Base-by-base conservation (phyloP, 1,139 yeast species). In the Zygosaccharomyces sapae region DNA sequence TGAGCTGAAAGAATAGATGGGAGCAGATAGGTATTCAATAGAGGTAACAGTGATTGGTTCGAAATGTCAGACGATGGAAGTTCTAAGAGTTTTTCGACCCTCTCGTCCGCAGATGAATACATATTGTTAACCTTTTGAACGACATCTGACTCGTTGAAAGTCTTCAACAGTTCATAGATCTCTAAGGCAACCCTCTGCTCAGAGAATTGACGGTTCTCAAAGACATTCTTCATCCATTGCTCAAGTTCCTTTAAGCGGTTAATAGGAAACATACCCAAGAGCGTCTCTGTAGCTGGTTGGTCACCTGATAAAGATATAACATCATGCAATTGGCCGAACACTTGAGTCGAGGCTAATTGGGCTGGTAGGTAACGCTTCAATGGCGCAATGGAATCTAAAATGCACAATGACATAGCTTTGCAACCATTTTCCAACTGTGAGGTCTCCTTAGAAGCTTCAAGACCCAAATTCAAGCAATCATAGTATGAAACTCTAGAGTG, bases 401-500 rank as follows among this genome's bases (percentile, higher is more conserved):
- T 49, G 7, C 10, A 30, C 22, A 30, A 30, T 19, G 44, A 39
- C 4, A 44, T 31, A 10, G 29, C 41, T 10, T 38, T 35, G 22
- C 42, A n/a, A 19, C 25, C 30, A n/a, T 48, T 25, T n/a, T 47
- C 50, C 12, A 49, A 12, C 8, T 35, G 43, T 2, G 22, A 5
- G 8, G 18, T 29, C 5, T 38, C 38, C 16, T 31, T 3, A 6
- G 24, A 10, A 6, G 33, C 2, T n/a, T 48, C 43, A 38, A 30
- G 33, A 2, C 59, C 62, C 19, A 63, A 27, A n/a, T 57, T 37
- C 8, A 65, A 46, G 38, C 56, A 61, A 57, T 87, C 96, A 60
- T 75, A 77, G 0, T 50, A 36, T 0, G 90, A 71, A 0, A 80
- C 72, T 49, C 96, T 73, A 0, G 52, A 61, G 0, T 68, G 65